These are phyloP conservation scores for Aureobasidium sp. DNA, from an alignment of 2,329 filamentous ascomycete species.

Conservation along the genomic window DNA sequence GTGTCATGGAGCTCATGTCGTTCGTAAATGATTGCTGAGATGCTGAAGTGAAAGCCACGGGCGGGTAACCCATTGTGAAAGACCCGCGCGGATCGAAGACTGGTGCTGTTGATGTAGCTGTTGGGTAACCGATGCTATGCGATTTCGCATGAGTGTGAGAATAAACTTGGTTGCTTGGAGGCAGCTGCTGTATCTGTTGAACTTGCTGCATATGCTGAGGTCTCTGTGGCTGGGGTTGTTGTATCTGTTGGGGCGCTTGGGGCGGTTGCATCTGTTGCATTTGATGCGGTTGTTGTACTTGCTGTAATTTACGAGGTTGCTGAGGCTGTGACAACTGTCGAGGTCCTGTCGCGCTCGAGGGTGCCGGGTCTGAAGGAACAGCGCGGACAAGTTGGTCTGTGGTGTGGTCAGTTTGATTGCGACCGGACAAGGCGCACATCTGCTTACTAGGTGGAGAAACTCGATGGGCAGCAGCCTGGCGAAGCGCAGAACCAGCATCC, in stretches of 20 bases:
- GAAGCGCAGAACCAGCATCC: slow-evolving; percentile 32
- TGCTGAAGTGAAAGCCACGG: slow-evolving; percentile 8
- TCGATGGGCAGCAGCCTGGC: slow-evolving; percentile 31
- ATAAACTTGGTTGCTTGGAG: not conserved
- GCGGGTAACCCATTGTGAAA: slow-evolving; percentile 8
- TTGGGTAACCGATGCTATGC: slow-evolving; percentile 7
- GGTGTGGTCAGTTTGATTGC: slow-evolving; percentile 15
- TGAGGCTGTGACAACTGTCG: not conserved
- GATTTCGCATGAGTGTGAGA: slow-evolving; percentile 7
- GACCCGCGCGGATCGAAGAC: slow-evolving; percentile 9
- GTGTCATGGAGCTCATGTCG: slow-evolving; percentile 29
- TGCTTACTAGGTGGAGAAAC: slow-evolving; percentile 27
- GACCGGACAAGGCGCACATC: slow-evolving; percentile 16
- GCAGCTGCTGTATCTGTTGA: slow-evolving; percentile 6
- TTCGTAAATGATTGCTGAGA: slow-evolving; percentile 9
- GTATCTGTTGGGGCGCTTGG: slow-evolving; percentile 1
- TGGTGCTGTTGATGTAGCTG: not conserved
- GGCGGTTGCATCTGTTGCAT: not conserved
- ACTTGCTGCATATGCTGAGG: not conserved
- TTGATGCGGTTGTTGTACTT: not conserved
- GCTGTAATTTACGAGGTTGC: not conserved
- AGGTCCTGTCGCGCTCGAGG: not conserved
- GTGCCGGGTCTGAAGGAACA: not conserved
- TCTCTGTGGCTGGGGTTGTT: slow-evolving; percentile 7
- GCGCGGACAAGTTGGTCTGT: not conserved